Base-by-base conservation (phyloP, 2,329 filamentous ascomycete species). In the Teratosphaeriaceae sp. region DNA sequence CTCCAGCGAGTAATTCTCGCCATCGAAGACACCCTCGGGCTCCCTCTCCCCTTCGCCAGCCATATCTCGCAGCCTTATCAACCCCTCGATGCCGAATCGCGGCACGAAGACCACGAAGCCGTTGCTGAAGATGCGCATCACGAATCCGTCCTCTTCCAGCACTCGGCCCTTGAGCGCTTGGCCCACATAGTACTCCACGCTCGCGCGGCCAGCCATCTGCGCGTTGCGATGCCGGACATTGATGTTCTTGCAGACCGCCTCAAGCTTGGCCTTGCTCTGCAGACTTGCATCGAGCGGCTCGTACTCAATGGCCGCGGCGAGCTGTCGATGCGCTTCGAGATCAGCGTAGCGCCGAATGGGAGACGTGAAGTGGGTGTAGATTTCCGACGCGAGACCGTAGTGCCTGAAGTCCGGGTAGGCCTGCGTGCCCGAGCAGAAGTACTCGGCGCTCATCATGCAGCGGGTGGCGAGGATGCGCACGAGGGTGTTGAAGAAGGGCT, bases 381-480 rank as follows among this genome's bases (percentile, higher is more conserved):
- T 98, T 59, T 94, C 86, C 3, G 85, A 88, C 0, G 94, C 94
- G 26, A 98, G 81, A 54, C 92, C 92, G 66, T 98, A 98, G 69
- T 98, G 94, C 40, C 88, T 80, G 75, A 95, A 98, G 63, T 97
- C 92, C 0, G 88, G 84, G 63, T 92, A 90, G 0, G 89, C 80
- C 63, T 96, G 88, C 5, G 88, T 89, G 47, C 92, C 92, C 0
- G 90, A 86, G 68, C 86, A 92, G 68, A 98, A 98, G 69, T 98
- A 98, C 68, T 98, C 92, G 49, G 92, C 92, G 42, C 88, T 92
- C 75, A 95, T 95, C 92, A 98, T 98, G 76, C 92, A 98, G 18
- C 92, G 84, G 7, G 92, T 98, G 8, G 92, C 92, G 72, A 98
- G 85, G 68, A 98, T 95, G 62, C 92, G 87, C 55, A 98, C 84